Conservation (phyloP, 1,139 yeast species). For the Suhomyces anneliseae region DNA sequence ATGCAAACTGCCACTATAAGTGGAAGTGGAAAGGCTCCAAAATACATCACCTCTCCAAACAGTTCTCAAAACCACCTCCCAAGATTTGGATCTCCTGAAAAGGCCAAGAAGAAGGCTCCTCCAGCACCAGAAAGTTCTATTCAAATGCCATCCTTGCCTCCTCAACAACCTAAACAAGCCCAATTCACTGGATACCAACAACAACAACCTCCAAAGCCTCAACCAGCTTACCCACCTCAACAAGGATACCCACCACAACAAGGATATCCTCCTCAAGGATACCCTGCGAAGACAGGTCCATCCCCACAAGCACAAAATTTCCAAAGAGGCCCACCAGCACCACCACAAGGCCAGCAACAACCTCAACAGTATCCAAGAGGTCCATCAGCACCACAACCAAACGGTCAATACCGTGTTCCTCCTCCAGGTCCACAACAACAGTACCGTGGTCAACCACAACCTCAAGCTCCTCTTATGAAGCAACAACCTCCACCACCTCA, state of each 20-base stretch:
- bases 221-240: constrained; percentile 3
- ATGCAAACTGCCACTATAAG: constrained; percentile 8
- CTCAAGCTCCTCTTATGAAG: constrained; percentile 11
- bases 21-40: constrained; percentile 23
- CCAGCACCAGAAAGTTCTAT: constrained; percentile 1
- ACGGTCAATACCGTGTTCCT: neutral
- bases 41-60: constrained; percentile 38
- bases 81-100: constrained; percentile 14
- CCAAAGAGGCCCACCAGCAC: constrained; percentile 7
- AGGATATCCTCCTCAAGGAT: constrained; percentile 1
- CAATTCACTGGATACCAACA: neutral
- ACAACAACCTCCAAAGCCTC: neutral
- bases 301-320: neutral
- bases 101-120: neutral
- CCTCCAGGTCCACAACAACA: constrained; percentile 11
- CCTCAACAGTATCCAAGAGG: constrained; percentile 4
- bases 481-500: constrained; percentile 9
- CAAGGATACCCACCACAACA: constrained; percentile 4
- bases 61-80: constrained; percentile 32
- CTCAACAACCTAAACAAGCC: constrained; percentile 6
- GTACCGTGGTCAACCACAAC: constrained; percentile 9
- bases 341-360: constrained; percentile 6
- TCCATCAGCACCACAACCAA: constrained; percentile 4
- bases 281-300: neutral
- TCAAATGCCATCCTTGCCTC: constrained; percentile 10